phyloP scores from a whole-genome alignment of 83 land plant genomes.

The Thuja plicata region DNA sequence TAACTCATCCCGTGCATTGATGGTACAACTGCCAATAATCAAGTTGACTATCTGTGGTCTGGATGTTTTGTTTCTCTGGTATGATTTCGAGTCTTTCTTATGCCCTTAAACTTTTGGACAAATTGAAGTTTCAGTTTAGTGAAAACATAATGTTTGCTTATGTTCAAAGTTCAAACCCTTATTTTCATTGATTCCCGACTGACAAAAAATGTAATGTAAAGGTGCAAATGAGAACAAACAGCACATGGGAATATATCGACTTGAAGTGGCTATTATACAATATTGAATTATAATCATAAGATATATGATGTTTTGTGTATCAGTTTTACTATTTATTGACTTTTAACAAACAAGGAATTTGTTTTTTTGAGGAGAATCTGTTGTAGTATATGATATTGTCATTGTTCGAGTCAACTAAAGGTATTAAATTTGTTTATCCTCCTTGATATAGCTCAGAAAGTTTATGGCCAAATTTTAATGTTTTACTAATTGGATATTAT shows the following conservation, averaged over 20 bases:
- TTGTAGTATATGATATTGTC: neutral
- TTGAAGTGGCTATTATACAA: neutral
- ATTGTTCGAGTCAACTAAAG: neutral
- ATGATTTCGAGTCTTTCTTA: neutral
- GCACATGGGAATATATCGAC: neutral
- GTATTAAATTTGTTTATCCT: neutral
- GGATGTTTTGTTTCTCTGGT: neutral
- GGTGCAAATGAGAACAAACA: neutral
- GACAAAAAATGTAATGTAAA: neutral
- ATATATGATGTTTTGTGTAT: neutral
- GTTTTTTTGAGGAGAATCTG: neutral
- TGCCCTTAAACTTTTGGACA: neutral
- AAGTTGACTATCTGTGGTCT: neutral
- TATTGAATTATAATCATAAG: neutral
- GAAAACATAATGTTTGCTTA: no score
- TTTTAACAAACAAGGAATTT: neutral
- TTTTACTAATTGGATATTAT: neutral
- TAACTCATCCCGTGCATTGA: neutral
- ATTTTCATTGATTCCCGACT: neutral
- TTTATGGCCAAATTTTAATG: neutral
- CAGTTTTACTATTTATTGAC: neutral
- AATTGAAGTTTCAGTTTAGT: neutral
- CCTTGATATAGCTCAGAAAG: neutral
- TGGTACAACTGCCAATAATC: neutral
- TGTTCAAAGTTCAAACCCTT: neutral